These are phyloP conservation scores for Nephelium lappaceum DNA, from an alignment of 345 rosid genomes.

Conservation along the genomic window DNA sequence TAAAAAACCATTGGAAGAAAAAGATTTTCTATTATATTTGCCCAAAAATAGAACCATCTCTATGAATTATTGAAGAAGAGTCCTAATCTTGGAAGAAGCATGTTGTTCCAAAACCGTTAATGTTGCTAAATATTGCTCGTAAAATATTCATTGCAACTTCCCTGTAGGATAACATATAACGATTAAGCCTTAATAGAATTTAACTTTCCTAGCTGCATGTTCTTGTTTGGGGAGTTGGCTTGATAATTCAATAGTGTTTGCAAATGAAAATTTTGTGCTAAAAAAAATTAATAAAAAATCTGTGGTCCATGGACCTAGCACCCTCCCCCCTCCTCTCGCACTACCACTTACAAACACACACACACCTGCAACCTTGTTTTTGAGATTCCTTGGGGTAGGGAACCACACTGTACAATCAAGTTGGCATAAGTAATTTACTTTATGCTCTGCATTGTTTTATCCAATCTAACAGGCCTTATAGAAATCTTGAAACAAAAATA, in stretches of 20 bases:
- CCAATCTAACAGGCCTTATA: not conserved
- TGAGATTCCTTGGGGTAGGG: not conserved
- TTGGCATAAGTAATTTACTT: not conserved
- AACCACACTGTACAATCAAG: not conserved
- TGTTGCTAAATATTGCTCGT: not conserved
- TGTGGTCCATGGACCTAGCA: not conserved
- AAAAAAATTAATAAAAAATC: not conserved
- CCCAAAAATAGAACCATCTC: not conserved
- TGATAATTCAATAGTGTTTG: not conserved
- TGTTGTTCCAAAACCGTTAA: not conserved
- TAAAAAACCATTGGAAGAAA: not conserved
- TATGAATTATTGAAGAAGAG: not conserved
- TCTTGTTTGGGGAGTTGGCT: not conserved
- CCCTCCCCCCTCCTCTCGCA: not conserved
- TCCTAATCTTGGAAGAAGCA: not conserved
- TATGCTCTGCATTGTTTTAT: not conserved
- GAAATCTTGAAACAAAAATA: not conserved
- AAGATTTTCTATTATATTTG: not conserved
- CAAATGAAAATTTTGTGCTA: no score
- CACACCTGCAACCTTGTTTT: not conserved
- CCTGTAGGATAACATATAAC: not conserved
- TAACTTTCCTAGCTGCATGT: constrained; percentile 2
- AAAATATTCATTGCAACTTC: not conserved
- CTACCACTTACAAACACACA: not conserved
- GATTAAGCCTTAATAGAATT: not conserved